phyloP scores from a whole-genome alignment of 345 rosid genomes.

The Eucalyptus microcorys region DNA sequence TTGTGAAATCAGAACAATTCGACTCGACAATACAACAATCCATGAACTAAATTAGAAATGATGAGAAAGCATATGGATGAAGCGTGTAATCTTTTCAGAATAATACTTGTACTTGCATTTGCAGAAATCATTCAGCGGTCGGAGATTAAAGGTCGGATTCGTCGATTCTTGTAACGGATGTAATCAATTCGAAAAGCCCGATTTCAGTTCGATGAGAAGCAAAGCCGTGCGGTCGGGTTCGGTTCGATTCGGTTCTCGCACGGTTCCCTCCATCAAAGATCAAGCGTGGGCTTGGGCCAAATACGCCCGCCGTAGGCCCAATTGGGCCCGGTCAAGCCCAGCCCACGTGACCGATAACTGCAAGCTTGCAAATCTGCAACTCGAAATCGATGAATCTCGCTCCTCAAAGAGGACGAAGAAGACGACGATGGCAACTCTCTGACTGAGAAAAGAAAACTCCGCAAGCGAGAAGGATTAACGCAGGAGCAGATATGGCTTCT shows the following conservation, averaged over 20 bases:
- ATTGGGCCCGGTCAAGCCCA: neutral
- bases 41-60: neutral
- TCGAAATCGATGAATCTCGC: neutral
- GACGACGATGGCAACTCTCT: neutral
- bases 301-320: neutral
- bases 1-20: neutral
- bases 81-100: neutral
- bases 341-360: neutral
- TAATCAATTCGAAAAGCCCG: neutral
- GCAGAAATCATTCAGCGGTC: neutral
- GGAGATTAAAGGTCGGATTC: neutral
- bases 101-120: neutral
- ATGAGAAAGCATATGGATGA: fast-evolving
- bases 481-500: slow-evolving; percentile 31
- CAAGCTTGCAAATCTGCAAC: neutral
- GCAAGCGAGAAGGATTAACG: neutral
- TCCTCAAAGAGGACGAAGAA: neutral
- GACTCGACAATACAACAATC: neutral
- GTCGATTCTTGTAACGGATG: neutral
- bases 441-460: neutral
- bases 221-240: neutral
- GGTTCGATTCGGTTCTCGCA: neutral
- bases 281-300: neutral
- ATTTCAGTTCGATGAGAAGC: neutral
- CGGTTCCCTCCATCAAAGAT: neutral